Conservation (phyloP, 768 basidiomycete genomes). For the Tylopilus sp. region DNA sequence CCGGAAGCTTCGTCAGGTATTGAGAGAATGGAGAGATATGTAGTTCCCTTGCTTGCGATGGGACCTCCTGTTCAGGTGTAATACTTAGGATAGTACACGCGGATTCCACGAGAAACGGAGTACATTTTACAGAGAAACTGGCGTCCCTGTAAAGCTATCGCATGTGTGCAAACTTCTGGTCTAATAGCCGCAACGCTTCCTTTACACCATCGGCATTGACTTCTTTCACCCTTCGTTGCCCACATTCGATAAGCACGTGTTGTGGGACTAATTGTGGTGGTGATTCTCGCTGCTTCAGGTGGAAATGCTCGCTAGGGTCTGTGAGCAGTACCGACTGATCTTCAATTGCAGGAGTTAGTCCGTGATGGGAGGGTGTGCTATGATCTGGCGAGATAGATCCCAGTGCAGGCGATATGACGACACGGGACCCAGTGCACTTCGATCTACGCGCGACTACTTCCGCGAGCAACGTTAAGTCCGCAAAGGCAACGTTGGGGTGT, state of each 20-base stretch:
- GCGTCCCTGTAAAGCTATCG: constrained; percentile 26
- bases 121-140: neutral
- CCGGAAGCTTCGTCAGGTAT: constrained; percentile 33
- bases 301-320: constrained; percentile 54
- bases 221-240: constrained; percentile 56
- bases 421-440: constrained; percentile 68
- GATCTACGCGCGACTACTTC: constrained; percentile 86
- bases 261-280: constrained; percentile 57
- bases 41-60: neutral
- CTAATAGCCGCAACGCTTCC: constrained; percentile 72
- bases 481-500: constrained; percentile 85
- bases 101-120: neutral
- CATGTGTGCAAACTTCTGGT: constrained; percentile 52
- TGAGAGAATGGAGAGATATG: constrained; percentile 23
- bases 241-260: constrained; percentile 59
- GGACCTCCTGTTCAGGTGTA: neutral
- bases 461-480: constrained; percentile 79
- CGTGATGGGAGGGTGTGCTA: constrained; percentile 11
- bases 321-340: constrained; percentile 44
- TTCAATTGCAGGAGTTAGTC: constrained; percentile 13
- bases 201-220: constrained; percentile 72
- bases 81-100: neutral
- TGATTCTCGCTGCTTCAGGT: constrained; percentile 37
- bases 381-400: constrained; percentile 50
- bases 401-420: constrained; percentile 55